Percentiles rank a stretch among this genome's conserved stretches.
Conservation (phyloP, 352 stramenopile genomes). For the Globisporangium echinulatum region DNA sequence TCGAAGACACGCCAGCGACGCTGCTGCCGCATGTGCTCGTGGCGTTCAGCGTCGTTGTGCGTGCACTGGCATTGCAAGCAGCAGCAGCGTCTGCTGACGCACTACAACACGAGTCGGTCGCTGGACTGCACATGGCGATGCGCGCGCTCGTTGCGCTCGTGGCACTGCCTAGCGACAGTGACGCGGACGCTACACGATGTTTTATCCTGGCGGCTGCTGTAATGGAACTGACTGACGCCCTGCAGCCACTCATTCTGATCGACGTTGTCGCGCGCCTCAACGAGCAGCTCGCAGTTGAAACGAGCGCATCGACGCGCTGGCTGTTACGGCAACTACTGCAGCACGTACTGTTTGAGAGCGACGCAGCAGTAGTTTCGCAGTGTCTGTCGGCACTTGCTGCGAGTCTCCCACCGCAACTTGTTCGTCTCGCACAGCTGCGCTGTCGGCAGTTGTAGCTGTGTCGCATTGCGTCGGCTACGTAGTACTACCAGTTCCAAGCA, state of each 20-base stretch:
- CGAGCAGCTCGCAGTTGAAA: conserved; percentile 19
- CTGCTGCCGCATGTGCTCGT: conserved; percentile 26
- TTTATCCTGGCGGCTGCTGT: conserved; percentile 5
- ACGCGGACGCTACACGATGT: too few relatives aligned
- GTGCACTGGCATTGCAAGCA: background rate
- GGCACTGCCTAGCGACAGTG: conserved; percentile 5
- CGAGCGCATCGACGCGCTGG: conserved; percentile 21
- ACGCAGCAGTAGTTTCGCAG: conserved; percentile 14
- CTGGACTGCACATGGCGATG: conserved; percentile 3
- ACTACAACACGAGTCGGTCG: too few relatives aligned
- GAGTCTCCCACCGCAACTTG: conserved; percentile 13
- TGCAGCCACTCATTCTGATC: conserved; percentile 12
- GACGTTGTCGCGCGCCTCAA: conserved; percentile 18
- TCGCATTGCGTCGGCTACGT: too few relatives aligned
- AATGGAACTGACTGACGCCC: too few relatives aligned
- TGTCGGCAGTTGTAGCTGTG: background rate
- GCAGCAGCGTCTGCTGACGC: background rate
- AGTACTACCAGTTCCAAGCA: too few relatives aligned
- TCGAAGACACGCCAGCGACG: conserved; percentile 21
- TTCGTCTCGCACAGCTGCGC: conserved; percentile 4
- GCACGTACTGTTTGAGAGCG: conserved; percentile 43
- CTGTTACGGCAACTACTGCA: conserved; percentile 24
- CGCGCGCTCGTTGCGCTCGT: conserved; percentile 24
- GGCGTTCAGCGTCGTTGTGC: conserved; percentile 14
- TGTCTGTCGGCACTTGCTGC: conserved; percentile 3